Conservation (phyloP, 208 protist genomes). For the Strigomonas culicis region DNA sequence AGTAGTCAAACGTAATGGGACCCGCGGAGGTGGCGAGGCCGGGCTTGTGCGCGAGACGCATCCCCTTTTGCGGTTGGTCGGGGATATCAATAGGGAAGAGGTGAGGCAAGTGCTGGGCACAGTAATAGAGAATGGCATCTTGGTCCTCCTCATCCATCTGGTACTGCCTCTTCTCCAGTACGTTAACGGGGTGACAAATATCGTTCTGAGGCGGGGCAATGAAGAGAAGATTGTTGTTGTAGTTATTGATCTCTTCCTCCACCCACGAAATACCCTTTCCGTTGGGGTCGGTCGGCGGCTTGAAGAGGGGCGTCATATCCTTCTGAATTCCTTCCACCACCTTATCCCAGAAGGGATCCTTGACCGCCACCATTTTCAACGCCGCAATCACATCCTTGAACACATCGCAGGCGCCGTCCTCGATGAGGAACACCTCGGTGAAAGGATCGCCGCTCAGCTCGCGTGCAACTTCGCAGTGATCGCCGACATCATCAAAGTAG, state of each 20-base stretch:
- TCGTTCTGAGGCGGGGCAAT: slow-evolving; percentile 54
- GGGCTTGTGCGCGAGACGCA: slow-evolving; percentile 41
- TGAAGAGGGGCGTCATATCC: slow-evolving; percentile 66
- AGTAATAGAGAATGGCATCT: slow-evolving; percentile 75
- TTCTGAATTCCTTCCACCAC: slow-evolving; percentile 51
- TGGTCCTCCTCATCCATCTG: slow-evolving; percentile 61
- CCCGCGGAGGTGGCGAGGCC: slow-evolving; percentile 62
- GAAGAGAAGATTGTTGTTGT: slow-evolving; percentile 68
- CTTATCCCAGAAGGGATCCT: slow-evolving; percentile 60
- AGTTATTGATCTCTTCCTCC: slow-evolving; percentile 65
- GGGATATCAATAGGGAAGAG: slow-evolving; percentile 59
- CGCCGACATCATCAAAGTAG: slow-evolving; percentile 68
- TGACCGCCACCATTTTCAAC: slow-evolving; percentile 48
- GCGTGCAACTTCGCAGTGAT: slow-evolving; percentile 61
- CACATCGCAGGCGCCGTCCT: slow-evolving; percentile 60
- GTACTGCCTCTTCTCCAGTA: slow-evolving; percentile 34
- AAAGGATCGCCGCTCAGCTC: slow-evolving; percentile 53
- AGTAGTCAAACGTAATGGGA: slow-evolving; percentile 61
- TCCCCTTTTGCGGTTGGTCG: slow-evolving; percentile 14
- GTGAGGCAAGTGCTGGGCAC: slow-evolving; percentile 64
- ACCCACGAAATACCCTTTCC: slow-evolving; percentile 62
- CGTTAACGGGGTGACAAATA: slow-evolving; percentile 25
- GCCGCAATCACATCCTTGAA: slow-evolving; percentile 62
- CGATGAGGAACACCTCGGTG: slow-evolving; percentile 60
- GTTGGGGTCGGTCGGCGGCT: slow-evolving; percentile 21